phyloP scores from a whole-genome alignment of 148 eudicot genomes.

The Fallopia convolvulus region DNA sequence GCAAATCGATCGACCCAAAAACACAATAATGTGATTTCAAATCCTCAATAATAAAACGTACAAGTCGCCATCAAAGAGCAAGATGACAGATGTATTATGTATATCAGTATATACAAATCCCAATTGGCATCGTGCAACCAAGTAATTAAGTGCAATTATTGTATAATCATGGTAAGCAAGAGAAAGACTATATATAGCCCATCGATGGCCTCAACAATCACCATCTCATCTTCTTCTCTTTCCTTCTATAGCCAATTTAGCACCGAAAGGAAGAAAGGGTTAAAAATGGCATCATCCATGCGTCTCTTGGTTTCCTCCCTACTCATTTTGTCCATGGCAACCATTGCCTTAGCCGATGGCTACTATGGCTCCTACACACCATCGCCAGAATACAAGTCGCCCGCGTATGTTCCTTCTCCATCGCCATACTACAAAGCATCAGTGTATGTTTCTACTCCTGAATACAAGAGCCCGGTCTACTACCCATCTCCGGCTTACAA shows the following conservation, averaged over 20 bases:
- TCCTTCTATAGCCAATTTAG: background rate
- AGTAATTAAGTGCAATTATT: too few species aligned
- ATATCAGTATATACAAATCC: background rate
- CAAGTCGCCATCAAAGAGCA: background rate
- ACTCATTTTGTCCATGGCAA: background rate
- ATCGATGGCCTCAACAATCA: background rate
- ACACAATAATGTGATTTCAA: too few species aligned
- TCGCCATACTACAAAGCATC: background rate
- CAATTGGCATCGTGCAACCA: background rate
- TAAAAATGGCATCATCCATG: background rate
- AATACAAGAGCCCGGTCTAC: background rate
- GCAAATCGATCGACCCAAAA: background rate
- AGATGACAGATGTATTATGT: background rate
- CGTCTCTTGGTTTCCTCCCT: background rate
- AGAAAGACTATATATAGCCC: background rate
- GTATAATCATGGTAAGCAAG: background rate
- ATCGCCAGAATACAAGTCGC: background rate
- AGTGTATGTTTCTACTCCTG: background rate
- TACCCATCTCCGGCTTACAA: constrained; percentile 7
- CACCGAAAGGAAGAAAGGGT: background rate
- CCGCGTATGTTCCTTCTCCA: background rate
- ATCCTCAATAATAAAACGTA: background rate
- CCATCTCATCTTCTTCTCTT: background rate
- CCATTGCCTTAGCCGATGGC: background rate
- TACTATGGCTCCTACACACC: background rate